These are phyloP conservation scores for Akanthomyces lecanii DNA, from an alignment of 2,329 filamentous ascomycete species.

Conservation along the genomic window DNA sequence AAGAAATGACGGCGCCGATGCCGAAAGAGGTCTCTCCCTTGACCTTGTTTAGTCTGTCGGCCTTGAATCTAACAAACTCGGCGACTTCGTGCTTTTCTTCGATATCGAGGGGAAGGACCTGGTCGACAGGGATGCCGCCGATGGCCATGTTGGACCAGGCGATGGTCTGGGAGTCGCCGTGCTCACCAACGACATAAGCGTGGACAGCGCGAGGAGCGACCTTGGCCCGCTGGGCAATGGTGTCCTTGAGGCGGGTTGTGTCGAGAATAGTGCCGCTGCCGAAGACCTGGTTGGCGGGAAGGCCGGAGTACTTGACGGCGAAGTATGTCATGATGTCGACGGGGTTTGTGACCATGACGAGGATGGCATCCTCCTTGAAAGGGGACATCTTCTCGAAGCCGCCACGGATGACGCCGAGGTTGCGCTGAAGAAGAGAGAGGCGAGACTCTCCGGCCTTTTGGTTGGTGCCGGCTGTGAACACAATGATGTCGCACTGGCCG, in stretches of 20 bases:
- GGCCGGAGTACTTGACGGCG: slow-evolving; percentile 41
- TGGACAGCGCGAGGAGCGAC: slow-evolving; percentile 20
- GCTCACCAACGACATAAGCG: slow-evolving; percentile 23
- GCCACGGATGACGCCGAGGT: slow-evolving; percentile 43
- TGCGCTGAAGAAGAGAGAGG: slow-evolving; percentile 29
- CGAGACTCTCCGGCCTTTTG: slow-evolving; percentile 25
- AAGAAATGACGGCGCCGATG: slow-evolving; percentile 43
- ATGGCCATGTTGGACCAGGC: slow-evolving; percentile 25
- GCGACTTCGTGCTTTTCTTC: slow-evolving; percentile 45
- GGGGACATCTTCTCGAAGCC: slow-evolving; percentile 46
- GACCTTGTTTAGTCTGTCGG: slow-evolving; percentile 30
- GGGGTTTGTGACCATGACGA: slow-evolving; percentile 51
- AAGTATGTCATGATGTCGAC: slow-evolving; percentile 52
- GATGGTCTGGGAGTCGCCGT: slow-evolving; percentile 23
- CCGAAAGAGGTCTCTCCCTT: slow-evolving; percentile 50
- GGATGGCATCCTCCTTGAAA: slow-evolving; percentile 42
- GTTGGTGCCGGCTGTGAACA: slow-evolving; percentile 52
- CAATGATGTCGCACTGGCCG: slow-evolving; percentile 49
- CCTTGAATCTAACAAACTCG: slow-evolving; percentile 46
- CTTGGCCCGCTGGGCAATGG: slow-evolving; percentile 31
- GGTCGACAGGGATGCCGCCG: slow-evolving; percentile 20
- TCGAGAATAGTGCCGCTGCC: slow-evolving; percentile 52
- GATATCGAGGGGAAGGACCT: slow-evolving; percentile 29
- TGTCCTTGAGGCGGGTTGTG: slow-evolving; percentile 43
- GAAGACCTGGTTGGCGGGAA: slow-evolving; percentile 46